Conservation (phyloP, 2,329 filamentous ascomycete species). For the Periconia macrospinosa region DNA sequence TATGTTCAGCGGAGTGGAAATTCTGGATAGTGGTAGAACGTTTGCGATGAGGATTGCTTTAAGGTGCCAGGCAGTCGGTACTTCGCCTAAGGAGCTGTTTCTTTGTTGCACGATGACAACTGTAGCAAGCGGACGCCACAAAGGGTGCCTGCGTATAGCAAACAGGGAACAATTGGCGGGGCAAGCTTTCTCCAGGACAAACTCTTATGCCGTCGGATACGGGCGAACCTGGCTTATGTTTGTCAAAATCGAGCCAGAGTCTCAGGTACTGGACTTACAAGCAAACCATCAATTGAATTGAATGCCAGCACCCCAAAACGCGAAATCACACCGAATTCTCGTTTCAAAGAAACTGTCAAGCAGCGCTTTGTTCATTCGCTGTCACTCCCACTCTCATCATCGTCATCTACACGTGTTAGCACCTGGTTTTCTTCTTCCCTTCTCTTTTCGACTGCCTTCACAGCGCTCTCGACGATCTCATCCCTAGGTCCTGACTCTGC, state of each 20-base stretch:
- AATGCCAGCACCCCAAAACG: too few relatives aligned
- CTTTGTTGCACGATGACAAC: slow-evolving; percentile 4
- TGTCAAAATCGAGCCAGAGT: too few relatives aligned
- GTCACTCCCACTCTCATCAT: slow-evolving; percentile 12
- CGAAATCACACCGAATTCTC: not conserved
- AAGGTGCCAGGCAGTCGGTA: not conserved
- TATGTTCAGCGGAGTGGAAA: not conserved
- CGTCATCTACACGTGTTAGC: slow-evolving; percentile 15
- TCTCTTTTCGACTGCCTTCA: slow-evolving; percentile 25
- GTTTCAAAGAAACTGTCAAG: not conserved
- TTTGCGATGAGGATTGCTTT: slow-evolving; percentile 3
- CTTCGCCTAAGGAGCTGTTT: not conserved
- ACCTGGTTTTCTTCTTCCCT: slow-evolving; percentile 18
- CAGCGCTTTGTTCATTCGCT: slow-evolving; percentile 4
- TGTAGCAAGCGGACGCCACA: not conserved
- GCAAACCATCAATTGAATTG: too few relatives aligned
- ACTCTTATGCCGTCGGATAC: not conserved
- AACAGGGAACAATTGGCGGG: too few relatives aligned
- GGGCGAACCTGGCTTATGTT: not conserved
- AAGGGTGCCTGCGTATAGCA: not conserved
- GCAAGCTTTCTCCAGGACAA: too few relatives aligned
- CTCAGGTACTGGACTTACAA: too few relatives aligned
- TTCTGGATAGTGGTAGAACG: not conserved
- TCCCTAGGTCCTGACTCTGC: slow-evolving; percentile 22
- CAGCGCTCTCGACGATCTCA: slow-evolving; percentile 22